Base-by-base conservation (phyloP, 768 basidiomycete species). In the Kwoniella mangroviensis region DNA sequence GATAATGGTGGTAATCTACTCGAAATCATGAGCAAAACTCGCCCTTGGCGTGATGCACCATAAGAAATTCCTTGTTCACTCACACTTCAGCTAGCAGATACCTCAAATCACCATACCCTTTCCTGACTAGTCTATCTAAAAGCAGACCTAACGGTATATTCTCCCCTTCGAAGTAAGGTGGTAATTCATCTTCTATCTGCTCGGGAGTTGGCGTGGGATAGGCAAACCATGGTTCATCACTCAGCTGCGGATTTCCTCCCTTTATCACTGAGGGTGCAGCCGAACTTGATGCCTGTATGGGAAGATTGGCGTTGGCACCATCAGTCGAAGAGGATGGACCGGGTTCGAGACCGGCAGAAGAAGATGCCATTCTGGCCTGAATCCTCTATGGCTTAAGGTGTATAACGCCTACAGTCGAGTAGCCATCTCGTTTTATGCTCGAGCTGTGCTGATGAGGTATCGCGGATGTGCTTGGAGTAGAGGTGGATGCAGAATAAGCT, bases 121-220 rank as follows among this genome's bases (percentile, higher is more conserved):
- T 74, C 51, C 79, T 62, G 6, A 70, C 69, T 41, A 77, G 55
- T 34, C 76, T 61, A 54, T 77, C 73, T 28, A 79, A 63, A 28
- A 77, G 5, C 24, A 51, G 65, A 12, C 79, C 79, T 12, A 79
- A 53, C 9, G 71, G 74, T 15, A 76, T 66, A 65, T 73, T 75
- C 53, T 79, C 79, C 7, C 59, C 68, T 24, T 79, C 76, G 24
- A 74, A 73, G 57, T 72, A 75, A 28, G 79, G 79, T 58, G 79
- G 79, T 43, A 79, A 68, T 54, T 79, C 79, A 4, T 75, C 71
- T 49, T 77, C 73, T 15, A 77, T 58, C 58, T 77, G 70, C 28
- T 73, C 73, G 2, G 63, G 34, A 12, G 73, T 74, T 26, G 79
- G 79, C 2, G 76, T 73, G 1, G 76, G 74, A 65, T 77, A 77